Percentiles rank a stretch among this genome's conserved stretches.
phyloP scores from a whole-genome alignment of 768 basidiomycete genomes.

The Leccinum olivaceopallidum region DNA sequence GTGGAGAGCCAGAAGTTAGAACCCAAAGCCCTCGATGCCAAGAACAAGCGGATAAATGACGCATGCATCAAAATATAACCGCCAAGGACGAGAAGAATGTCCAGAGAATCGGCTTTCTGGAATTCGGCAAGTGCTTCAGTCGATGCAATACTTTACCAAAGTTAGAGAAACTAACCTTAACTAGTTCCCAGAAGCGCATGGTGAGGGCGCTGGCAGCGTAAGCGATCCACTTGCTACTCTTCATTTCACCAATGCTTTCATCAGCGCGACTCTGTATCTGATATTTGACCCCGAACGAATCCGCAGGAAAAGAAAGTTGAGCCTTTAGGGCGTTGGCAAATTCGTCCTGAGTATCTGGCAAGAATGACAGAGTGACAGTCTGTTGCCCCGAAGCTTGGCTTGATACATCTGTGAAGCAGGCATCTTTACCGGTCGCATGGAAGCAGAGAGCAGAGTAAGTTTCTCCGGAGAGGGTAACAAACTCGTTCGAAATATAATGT shows the following conservation, averaged over 20 bases:
- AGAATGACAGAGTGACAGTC: constrained; percentile 53
- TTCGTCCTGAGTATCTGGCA: constrained; percentile 48
- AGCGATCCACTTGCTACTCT: constrained; percentile 83
- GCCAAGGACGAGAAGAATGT: constrained; percentile 90
- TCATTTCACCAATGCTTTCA: constrained; percentile 67
- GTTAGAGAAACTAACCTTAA: constrained; percentile 54
- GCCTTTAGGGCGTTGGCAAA: constrained; percentile 45
- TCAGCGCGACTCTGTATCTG: constrained; percentile 47
- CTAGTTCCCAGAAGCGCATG: constrained; percentile 81
- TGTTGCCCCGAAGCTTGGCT: constrained; percentile 37
- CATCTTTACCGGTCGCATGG: constrained; percentile 26
- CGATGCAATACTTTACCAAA: not conserved
- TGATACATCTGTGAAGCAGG: constrained; percentile 44
- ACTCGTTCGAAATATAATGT: constrained; percentile 42
- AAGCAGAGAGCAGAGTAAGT: constrained; percentile 57
- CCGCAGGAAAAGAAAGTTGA: constrained; percentile 30
- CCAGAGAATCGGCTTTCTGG: constrained; percentile 91
- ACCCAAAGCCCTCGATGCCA: constrained; percentile 85
- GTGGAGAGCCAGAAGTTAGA: constrained; percentile 66
- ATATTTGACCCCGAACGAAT: constrained; percentile 47
- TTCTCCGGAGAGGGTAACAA: constrained; percentile 43
- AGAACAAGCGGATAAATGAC: constrained; percentile 89
- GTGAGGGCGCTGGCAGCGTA: constrained; percentile 80
- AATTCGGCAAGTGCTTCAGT: constrained; percentile 18
- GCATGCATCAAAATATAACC: constrained; percentile 96